These are phyloP conservation scores for Leucocoprinus birnbaumii DNA, from an alignment of 768 basidiomycete genomes.

Conservation along the genomic window DNA sequence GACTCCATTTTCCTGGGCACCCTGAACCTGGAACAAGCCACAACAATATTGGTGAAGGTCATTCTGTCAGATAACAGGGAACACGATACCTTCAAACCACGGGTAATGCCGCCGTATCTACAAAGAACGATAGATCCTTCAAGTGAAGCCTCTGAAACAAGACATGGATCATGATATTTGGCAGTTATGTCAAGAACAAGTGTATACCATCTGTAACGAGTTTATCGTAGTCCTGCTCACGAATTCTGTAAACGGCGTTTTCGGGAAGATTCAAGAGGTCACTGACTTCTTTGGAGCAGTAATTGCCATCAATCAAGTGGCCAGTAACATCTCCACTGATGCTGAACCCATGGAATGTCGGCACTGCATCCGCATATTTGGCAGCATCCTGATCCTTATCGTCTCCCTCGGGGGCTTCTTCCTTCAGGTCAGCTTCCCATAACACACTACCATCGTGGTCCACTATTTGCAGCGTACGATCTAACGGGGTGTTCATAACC, in stretches of 20 bases:
- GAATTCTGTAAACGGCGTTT: not conserved
- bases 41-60: not conserved
- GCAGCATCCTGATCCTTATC: slow-evolving; percentile 71
- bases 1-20: slow-evolving; percentile 79
- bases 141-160: slow-evolving; percentile 56
- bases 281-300: slow-evolving; percentile 62
- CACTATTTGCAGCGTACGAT: slow-evolving; percentile 44
- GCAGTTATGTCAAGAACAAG: not conserved
- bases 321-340: slow-evolving; percentile 73
- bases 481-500: slow-evolving; percentile 75
- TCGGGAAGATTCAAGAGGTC: not conserved
- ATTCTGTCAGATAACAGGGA: too few relatives aligned
- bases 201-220: slow-evolving; percentile 40
- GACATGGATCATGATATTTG: too few relatives aligned
- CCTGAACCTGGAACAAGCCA: slow-evolving; percentile 53
- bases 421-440: slow-evolving; percentile 55
- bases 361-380: slow-evolving; percentile 62
- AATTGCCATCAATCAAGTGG: slow-evolving; percentile 73
- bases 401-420: slow-evolving; percentile 44
- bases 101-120: slow-evolving; percentile 74
- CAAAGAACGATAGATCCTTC: slow-evolving; percentile 74
- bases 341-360: slow-evolving; percentile 84
- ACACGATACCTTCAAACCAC: slow-evolving; percentile 72
- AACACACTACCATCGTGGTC: slow-evolving; percentile 1
- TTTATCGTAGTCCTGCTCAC: slow-evolving; percentile 39